phyloP scores from a whole-genome alignment of 495 filamentous ascomycete genomes.

The Penicillium cataractarum region DNA sequence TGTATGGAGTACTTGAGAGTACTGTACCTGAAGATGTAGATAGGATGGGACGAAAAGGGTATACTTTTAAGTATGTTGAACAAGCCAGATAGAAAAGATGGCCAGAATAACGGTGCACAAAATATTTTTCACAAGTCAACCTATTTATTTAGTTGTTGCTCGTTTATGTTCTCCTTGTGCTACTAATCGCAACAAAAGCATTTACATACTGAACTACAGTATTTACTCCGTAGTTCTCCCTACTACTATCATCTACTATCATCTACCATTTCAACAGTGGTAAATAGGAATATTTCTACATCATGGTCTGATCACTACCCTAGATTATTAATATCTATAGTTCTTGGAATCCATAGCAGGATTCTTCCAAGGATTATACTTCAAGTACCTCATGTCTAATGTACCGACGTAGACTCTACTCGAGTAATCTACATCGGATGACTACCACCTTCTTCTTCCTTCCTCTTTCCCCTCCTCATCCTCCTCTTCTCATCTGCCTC shows the following conservation, averaged over 20 bases:
- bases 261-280: not conserved
- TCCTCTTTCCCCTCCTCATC: conserved; percentile 27
- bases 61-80: not conserved
- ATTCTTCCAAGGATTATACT: not conserved
- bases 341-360: not conserved
- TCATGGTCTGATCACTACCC: not conserved
- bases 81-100: not conserved
- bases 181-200: not conserved
- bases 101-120: not conserved
- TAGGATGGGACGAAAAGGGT: not conserved
- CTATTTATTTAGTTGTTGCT: too few relatives aligned
- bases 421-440: conserved; percentile 1
- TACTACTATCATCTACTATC: too few relatives aligned
- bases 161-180: not conserved
- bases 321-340: not conserved
- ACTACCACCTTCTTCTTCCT: conserved; percentile 9
- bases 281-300: not conserved
- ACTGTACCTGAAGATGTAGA: not conserved
- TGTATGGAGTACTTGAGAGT: not conserved
- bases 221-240: too few relatives aligned
- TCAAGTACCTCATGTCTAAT: not conserved
- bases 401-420: not conserved
- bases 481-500: conserved; percentile 35
- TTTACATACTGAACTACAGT: too few relatives aligned
- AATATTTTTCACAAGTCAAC: not conserved